These are phyloP conservation scores for Mycena chlorophos DNA, from an alignment of 768 basidiomycete genomes.

Conservation along the genomic window DNA sequence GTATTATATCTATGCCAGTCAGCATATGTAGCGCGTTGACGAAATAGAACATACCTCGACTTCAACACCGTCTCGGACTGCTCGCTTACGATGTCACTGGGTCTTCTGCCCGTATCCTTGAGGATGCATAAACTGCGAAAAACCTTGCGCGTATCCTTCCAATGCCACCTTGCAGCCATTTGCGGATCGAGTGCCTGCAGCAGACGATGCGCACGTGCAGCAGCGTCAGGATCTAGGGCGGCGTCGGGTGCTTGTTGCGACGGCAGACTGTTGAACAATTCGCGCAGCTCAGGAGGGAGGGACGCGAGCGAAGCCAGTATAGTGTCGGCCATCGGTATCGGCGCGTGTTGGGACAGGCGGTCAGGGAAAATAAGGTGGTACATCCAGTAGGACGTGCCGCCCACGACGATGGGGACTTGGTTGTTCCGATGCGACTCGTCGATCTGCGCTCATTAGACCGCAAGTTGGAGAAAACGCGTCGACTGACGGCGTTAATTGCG, in stretches of 20 bases:
- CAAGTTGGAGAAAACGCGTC: neutral
- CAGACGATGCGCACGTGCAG: slow-evolving; percentile 66
- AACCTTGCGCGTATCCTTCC: slow-evolving; percentile 92
- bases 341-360: slow-evolving; percentile 44
- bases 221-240: slow-evolving; percentile 50
- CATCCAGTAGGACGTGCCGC: slow-evolving; percentile 97
- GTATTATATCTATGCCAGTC: slow-evolving; percentile 66
- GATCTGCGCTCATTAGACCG: slow-evolving; percentile 50
- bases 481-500: slow-evolving; percentile 70
- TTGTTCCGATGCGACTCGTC: slow-evolving; percentile 63
- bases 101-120: slow-evolving; percentile 60
- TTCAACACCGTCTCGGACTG: slow-evolving; percentile 48
- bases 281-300: slow-evolving; percentile 48
- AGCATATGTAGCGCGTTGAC: neutral
- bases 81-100: slow-evolving; percentile 68
- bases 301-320: slow-evolving; percentile 43
- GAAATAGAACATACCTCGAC: slow-evolving; percentile 53
- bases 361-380: slow-evolving; percentile 93
- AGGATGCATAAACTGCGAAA: slow-evolving; percentile 76
- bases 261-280: slow-evolving; percentile 60
- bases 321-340: slow-evolving; percentile 33
- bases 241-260: slow-evolving; percentile 60
- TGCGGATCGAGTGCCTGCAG: slow-evolving; percentile 67
- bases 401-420: slow-evolving; percentile 85
- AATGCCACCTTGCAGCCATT: slow-evolving; percentile 89